Conservation (phyloP, 345 rosid genomes). For the Limnanthes douglasii region DNA sequence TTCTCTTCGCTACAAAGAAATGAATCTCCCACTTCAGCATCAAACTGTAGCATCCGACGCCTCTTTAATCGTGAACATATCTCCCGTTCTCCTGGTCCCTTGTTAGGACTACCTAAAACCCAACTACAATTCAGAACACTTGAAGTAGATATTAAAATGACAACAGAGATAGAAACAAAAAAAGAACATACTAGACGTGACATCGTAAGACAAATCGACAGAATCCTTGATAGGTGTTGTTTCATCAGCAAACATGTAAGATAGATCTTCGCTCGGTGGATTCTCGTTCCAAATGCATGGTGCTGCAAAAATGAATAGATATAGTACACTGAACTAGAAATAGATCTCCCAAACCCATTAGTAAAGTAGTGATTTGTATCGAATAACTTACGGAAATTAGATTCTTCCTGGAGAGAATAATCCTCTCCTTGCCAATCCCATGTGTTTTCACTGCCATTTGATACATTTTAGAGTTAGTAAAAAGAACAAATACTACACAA, state of each 20-base stretch:
- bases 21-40: constrained; percentile 29
- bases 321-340: constrained; percentile 6
- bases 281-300: constrained; percentile 31
- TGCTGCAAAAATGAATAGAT: too few relatives aligned
- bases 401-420: too few relatives aligned
- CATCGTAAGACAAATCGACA: constrained; percentile 48
- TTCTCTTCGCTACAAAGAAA: constrained; percentile 41
- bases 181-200: constrained; percentile 28
- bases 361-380: too few relatives aligned
- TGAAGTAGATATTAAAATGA: background rate
- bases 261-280: constrained; percentile 57
- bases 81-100: constrained; percentile 45
- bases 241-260: constrained; percentile 76
- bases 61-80: constrained; percentile 52
- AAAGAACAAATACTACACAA: too few relatives aligned
- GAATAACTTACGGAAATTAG: too few relatives aligned
- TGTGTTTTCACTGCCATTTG: too few relatives aligned
- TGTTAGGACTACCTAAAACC: constrained; percentile 31
- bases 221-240: constrained; percentile 84
- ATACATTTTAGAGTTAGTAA: too few relatives aligned
- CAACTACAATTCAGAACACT: constrained; percentile 6
- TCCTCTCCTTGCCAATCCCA: too few relatives aligned
- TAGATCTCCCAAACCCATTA: background rate
- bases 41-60: constrained; percentile 87
- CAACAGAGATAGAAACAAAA: background rate